Evolutionary conservation across 805 yeast genomes (phyloP).

Genomic region (Pichia paraexigua): DNA sequence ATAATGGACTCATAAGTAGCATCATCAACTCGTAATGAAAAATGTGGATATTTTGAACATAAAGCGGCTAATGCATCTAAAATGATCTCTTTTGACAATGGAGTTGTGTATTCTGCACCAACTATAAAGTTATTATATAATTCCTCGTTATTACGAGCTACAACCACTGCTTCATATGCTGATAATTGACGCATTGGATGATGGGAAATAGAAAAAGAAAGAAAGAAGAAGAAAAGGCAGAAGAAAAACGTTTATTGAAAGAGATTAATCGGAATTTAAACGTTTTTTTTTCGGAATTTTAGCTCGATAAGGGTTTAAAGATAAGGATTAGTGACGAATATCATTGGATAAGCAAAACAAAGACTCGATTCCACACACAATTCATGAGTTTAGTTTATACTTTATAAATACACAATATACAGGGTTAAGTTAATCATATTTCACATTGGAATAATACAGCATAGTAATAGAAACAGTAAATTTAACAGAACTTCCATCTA

Average conservation of each 20-base stretch:
- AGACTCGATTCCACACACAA: too few species aligned
- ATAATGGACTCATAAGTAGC: not conserved
- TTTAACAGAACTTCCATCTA: constrained; percentile 94
- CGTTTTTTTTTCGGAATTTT: too few species aligned
- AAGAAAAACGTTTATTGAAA: too few species aligned
- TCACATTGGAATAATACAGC: too few species aligned
- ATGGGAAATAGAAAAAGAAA: too few species aligned
- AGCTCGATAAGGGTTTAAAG: too few species aligned
- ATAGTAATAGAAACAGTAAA: too few species aligned
- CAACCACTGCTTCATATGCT: constrained; percentile 4
- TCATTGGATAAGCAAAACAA: too few species aligned
- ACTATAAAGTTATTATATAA: constrained; percentile 6
- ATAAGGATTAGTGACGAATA: too few species aligned
- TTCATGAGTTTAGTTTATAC: not conserved
- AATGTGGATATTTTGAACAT: constrained; percentile 7
- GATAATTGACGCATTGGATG: constrained; percentile 3
- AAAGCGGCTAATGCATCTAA: not conserved
- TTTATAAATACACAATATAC: not conserved
- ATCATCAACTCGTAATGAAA: constrained; percentile 7
- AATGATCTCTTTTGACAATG: not conserved
- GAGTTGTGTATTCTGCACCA: constrained; percentile 4
- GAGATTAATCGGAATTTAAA: too few species aligned
- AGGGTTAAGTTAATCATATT: not conserved
- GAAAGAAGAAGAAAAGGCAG: too few species aligned
- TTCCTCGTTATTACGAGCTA: not conserved